These are phyloP conservation scores for Epichloe brachyelytri DNA, from an alignment of 2,329 filamentous ascomycete genomes.

Conservation along the genomic window DNA sequence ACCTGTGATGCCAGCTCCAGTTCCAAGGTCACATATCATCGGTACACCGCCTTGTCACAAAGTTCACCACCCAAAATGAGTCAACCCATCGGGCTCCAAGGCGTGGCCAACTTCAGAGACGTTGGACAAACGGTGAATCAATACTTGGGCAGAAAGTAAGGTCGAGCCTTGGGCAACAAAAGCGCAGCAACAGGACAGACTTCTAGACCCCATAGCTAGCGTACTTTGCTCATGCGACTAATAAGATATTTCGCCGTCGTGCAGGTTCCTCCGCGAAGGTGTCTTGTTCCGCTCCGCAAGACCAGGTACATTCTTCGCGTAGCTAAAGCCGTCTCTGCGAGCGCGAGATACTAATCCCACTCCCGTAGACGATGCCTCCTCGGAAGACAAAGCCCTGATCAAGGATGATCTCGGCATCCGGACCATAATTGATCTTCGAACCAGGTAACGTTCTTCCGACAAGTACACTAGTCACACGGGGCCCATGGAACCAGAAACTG, in stretches of 20 bases:
- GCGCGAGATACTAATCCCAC: no score
- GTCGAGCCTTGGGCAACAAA: not conserved
- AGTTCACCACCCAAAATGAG: slow-evolving; percentile 2
- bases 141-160: slow-evolving; percentile 40
- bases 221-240: no score
- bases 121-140: slow-evolving; percentile 55
- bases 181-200: not conserved
- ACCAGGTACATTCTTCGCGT: slow-evolving; percentile 27
- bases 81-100: slow-evolving; percentile 10
- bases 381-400: slow-evolving; percentile 48
- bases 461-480: no score
- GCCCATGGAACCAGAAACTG: not conserved
- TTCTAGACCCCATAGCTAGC: not conserved
- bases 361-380: slow-evolving; percentile 54
- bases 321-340: no score
- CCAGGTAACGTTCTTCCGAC: slow-evolving; percentile 37
- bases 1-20: no score
- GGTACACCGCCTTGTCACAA: no score
- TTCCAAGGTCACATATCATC: no score
- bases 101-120: slow-evolving; percentile 63
- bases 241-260: not conserved
- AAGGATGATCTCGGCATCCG: slow-evolving; percentile 48
- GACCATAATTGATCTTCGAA: slow-evolving; percentile 68
- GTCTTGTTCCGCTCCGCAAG: slow-evolving; percentile 57
- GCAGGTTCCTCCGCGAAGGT: slow-evolving; percentile 39